Conservation (phyloP, 345 rosid genomes). For the Raphanus raphanistrum region DNA sequence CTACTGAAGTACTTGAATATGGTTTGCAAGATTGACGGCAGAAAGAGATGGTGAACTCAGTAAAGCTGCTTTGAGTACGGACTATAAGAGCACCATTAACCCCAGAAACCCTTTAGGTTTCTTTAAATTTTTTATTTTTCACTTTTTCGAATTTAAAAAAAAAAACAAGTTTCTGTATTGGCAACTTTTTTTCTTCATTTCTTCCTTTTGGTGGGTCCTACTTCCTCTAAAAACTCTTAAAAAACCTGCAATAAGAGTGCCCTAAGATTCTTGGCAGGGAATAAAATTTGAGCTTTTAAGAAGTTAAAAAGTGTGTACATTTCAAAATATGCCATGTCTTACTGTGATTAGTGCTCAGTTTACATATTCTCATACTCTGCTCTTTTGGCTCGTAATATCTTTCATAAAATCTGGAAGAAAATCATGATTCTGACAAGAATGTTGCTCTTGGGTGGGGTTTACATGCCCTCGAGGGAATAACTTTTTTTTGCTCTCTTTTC, state of each 20-base stretch:
- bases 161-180: too few relatives aligned
- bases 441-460: slow-evolving; percentile 8
- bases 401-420: neutral
- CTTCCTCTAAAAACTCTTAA: too few relatives aligned
- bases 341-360: neutral
- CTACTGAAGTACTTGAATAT: slow-evolving; percentile 78
- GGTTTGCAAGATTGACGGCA: slow-evolving; percentile 94
- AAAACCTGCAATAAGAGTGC: too few relatives aligned
- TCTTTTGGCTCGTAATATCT: neutral
- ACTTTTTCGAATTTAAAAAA: too few relatives aligned
- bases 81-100: too few relatives aligned
- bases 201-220: too few relatives aligned
- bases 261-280: slow-evolving; percentile 67
- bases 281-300: slow-evolving; percentile 14
- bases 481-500: neutral
- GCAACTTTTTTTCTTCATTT: too few relatives aligned
- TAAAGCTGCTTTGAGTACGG: slow-evolving; percentile 68
- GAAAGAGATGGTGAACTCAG: slow-evolving; percentile 95
- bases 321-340: slow-evolving; percentile 5
- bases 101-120: too few relatives aligned
- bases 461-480: neutral
- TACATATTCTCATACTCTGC: neutral
- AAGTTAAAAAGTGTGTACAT: neutral
- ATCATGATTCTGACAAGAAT: slow-evolving; percentile 4
- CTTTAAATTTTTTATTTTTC: too few relatives aligned